Evolutionary conservation across 305 asterid species (phyloP), one percentile per base, ranked within the genome.

Genomic region (Ilex paraguariensis): DNA sequence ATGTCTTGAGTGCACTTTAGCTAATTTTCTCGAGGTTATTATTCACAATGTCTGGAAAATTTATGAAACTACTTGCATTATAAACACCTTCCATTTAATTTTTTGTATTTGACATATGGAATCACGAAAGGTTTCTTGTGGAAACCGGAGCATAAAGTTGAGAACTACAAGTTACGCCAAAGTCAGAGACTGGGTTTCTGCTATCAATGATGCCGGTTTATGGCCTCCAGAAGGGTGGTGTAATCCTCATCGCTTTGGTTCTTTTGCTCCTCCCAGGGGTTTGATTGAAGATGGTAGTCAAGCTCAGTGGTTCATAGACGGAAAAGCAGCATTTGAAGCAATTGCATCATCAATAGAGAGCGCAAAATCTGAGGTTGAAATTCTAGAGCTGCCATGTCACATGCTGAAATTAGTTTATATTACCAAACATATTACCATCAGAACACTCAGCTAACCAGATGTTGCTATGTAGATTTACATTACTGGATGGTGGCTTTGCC

Each of bases 401-500:
- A 61, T 28, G 39, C 68, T 55, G 60, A 60, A 46, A 31, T 67
- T 31, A 54, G 21, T 51, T 63, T 31, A 54, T 21, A 21, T 1
- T 36, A 8, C 42, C 42, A 36, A 3, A 8, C 9, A 36, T 45
- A 48, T 52, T 53, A 57, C 51, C 52, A 39, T 52, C 66, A 31
- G 56, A 59, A 51, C 53, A 54, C 66, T 67, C 53, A 73, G 71
- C 60, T 65, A 61, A 68, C 65, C 57, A 30, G 51, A 32, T 16
- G 45, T 56, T 69, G 62, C 68, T 4, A 31, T 72, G 64, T 87
- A 91, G 98, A 83, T 91, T 76, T 91, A 80, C 80, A 87, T 91
- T 68, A 91, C 98, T 30, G 98, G 98, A 62, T 91, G 98, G 98
- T 91, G 98, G 98, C 85, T 91, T 79, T 88, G 98, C 83, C 98